Conservation (phyloP, 179 eudicot genomes). For the Beta macrorhiza region DNA sequence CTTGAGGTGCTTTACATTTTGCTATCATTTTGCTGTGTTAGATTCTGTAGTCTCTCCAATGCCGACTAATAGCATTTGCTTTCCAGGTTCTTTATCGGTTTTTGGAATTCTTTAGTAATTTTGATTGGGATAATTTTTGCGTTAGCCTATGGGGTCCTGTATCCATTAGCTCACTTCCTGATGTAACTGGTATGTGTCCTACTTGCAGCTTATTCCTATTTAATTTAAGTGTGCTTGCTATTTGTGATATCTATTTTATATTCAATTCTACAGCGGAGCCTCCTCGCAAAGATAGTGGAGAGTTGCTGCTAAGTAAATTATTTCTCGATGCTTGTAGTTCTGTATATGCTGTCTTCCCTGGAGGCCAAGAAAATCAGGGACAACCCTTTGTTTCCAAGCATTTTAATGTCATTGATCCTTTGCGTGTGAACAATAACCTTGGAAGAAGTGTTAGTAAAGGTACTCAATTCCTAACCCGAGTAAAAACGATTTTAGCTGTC, state of each 20-base stretch:
- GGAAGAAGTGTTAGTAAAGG: conserved; percentile 98
- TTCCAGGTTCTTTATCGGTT: conserved; percentile 87
- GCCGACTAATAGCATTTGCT: conserved; percentile 12
- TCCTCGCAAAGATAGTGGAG: conserved; percentile 80
- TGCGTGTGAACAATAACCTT: conserved; percentile 88
- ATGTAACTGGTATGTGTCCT: conserved; percentile 53
- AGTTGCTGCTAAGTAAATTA: conserved; percentile 62
- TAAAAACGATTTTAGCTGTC: not conserved
- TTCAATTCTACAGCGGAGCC: conserved; percentile 59
- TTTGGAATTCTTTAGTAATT: conserved; percentile 87
- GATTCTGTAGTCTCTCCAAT: not conserved
- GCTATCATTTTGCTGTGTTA: not conserved
- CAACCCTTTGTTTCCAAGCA: conserved; percentile 78
- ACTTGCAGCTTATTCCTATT: not conserved
- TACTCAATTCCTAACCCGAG: conserved; percentile 25
- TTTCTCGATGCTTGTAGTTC: conserved; percentile 82
- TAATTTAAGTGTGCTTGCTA: not conserved
- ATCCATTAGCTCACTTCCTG: conserved; percentile 74
- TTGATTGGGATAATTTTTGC: conserved; percentile 95
- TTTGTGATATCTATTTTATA: conserved; percentile 18
- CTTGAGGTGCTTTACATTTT: conserved; percentile 60
- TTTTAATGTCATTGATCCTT: conserved; percentile 90
- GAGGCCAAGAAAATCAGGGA: conserved; percentile 75
- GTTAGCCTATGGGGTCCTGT: conserved; percentile 96
- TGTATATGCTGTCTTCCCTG: conserved; percentile 72